Evolutionary conservation across 495 filamentous ascomycete genomes (phyloP), one percentile per base, ranked within the genome.

Genomic region (Penicillium bovifimosum): DNA sequence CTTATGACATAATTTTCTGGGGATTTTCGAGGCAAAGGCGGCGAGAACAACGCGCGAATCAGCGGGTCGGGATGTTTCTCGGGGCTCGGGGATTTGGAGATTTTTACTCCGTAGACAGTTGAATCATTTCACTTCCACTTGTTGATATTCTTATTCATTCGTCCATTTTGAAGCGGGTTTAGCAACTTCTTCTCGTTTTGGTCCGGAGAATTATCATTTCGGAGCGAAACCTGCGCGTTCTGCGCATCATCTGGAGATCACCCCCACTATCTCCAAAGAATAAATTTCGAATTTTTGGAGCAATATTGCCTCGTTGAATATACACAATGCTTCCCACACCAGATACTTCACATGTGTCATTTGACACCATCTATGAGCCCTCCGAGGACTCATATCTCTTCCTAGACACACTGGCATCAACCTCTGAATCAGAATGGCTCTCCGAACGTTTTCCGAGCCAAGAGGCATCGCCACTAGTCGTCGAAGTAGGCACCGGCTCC

Each of bases 361-460:
- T 89, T 68, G 76, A 86, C 64, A 82, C 82, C 26, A 81, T 96
- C 59, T 98, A 98, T 71, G 88, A 95, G 64, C 93, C 93, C 36
- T 85, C 91, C 9, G 93, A 96, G 70, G 93, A 98, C 69, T 95
- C 90, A 14, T 97, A 86, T 65, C 81, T 98, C n/a, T 77, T 98
- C 31, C 80, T 98, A 24, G 93, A 98, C 73, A 93, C 90, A 0
- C 76, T 98, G 26, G 89, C 90, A n/a, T 84, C 85, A 4, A 35
- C 71, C 9, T 63, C 78, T 10, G 88, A 95, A 69, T 86, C 80
- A 5, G 52, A 75, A 31, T 98, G 91, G 67, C 83, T 96, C 29
- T 70, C 71, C 24, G 33, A 70, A 9, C 80, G 81, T 39, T 96
- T 75, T 47, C 32, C 40, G 50, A 59, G 6, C 26, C 27, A 51